Conservation (phyloP, 2,329 filamentous ascomycete genomes). For the Mycosphaerella sp. region DNA sequence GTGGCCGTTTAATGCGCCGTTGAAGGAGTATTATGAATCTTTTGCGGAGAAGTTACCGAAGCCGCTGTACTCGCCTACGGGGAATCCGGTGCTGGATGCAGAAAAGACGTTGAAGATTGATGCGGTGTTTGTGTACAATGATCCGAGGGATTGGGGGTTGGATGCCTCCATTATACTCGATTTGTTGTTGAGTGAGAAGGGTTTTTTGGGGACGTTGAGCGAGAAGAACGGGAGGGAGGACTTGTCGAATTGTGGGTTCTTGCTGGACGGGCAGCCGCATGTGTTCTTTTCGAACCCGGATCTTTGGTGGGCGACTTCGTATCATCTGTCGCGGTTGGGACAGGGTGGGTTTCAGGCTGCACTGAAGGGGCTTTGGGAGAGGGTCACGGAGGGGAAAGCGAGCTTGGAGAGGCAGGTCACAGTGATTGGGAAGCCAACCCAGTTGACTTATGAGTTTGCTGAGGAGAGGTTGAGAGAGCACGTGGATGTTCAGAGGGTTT, state of each 20-base stretch:
- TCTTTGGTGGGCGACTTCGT: slow-evolving; percentile 78
- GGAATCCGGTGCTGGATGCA: slow-evolving; percentile 23
- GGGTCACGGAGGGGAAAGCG: slow-evolving; percentile 54
- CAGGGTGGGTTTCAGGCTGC: slow-evolving; percentile 87
- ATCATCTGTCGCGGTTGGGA: slow-evolving; percentile 78
- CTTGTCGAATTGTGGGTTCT: slow-evolving; percentile 70
- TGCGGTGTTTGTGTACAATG: slow-evolving; percentile 89
- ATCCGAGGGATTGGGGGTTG: slow-evolving; percentile 91
- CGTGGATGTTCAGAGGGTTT: slow-evolving; percentile 56
- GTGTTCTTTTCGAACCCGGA: slow-evolving; percentile 90
- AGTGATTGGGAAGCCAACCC: slow-evolving; percentile 76
- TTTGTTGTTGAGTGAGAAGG: slow-evolving; percentile 69
- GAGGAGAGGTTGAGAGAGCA: slow-evolving; percentile 59
- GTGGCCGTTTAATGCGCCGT: slow-evolving; percentile 73
- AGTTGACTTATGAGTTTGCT: slow-evolving; percentile 74
- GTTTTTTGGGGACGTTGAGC: slow-evolving; percentile 74
- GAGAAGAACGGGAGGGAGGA: slow-evolving; percentile 58
- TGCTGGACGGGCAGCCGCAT: slow-evolving; percentile 69
- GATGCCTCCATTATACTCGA: slow-evolving; percentile 82
- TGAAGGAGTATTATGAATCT: slow-evolving; percentile 54
- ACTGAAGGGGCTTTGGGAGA: slow-evolving; percentile 70
- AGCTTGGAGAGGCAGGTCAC: slow-evolving; percentile 42
- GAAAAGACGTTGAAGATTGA: slow-evolving; percentile 61
- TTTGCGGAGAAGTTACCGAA: slow-evolving; percentile 54
- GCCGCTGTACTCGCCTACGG: slow-evolving; percentile 35